phyloP scores from a whole-genome alignment of 441 rosid genomes.

The Gossypium laxum region DNA sequence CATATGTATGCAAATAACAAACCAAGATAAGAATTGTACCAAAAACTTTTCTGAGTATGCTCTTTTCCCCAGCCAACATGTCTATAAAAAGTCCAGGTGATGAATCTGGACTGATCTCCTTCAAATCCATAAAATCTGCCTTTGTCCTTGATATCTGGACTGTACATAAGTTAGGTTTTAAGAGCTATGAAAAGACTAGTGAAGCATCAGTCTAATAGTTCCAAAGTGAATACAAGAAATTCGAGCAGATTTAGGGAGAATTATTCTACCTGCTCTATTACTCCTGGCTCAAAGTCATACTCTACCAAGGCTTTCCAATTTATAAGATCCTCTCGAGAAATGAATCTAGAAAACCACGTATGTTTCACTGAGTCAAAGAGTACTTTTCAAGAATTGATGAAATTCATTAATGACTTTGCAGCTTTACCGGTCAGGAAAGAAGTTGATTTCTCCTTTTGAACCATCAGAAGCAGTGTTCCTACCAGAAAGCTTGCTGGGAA shows the following conservation, averaged over 20 bases:
- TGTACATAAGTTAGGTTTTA: conserved; percentile 76
- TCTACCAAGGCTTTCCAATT: conserved; percentile 83
- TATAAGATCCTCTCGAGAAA: conserved; percentile 60
- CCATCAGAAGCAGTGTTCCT: conserved; percentile 21
- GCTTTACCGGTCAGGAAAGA: conserved; percentile 56
- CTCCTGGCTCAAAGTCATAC: conserved; percentile 37
- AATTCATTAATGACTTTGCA: background rate
- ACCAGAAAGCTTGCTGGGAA: conserved; percentile 47
- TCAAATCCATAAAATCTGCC: conserved; percentile 72
- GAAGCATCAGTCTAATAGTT: conserved; percentile 14
- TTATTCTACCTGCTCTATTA: conserved; percentile 51
- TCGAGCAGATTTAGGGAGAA: background rate
- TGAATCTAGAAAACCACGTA: conserved; percentile 40
- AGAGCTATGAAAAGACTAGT: conserved; percentile 29
- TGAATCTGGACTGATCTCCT: conserved; percentile 42
- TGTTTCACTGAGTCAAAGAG: background rate
- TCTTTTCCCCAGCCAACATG: conserved; percentile 52
- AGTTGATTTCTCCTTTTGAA: conserved; percentile 26
- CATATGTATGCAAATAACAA: background rate
- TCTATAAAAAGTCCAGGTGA: conserved; percentile 63
- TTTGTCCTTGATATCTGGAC: conserved; percentile 89
- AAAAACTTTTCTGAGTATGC: conserved; percentile 73
- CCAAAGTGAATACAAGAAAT: background rate
- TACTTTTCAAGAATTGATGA: background rate
- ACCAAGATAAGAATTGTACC: conserved; percentile 35